These are phyloP conservation scores for Boletus sp. DNA, from an alignment of 1,284 basidiomycete species.

Conservation along the genomic window DNA sequence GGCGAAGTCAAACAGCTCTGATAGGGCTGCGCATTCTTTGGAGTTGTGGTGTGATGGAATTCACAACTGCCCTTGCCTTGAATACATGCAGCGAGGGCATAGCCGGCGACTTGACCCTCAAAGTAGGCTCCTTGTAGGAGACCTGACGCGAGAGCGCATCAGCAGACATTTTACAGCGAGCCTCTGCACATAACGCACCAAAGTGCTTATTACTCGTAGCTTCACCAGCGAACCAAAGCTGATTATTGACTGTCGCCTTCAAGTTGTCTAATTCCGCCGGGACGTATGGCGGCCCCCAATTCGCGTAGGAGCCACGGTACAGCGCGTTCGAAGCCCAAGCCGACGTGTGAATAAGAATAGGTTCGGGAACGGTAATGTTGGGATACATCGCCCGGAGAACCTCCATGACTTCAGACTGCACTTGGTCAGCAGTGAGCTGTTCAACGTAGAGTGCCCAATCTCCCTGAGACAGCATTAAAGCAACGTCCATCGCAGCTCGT, in stretches of 20 bases:
- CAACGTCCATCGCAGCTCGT: background rate
- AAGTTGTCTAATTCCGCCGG: slow-evolving; percentile 53
- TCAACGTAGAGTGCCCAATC: slow-evolving; percentile 60
- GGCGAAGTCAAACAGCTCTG: slow-evolving; percentile 7
- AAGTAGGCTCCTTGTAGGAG: slow-evolving; percentile 47
- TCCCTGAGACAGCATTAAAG: slow-evolving; percentile 36
- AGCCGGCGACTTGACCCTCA: slow-evolving; percentile 39
- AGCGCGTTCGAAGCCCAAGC: slow-evolving; percentile 55
- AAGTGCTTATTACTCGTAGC: slow-evolving; percentile 49
- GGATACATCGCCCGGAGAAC: slow-evolving; percentile 61
- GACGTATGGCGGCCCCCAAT: slow-evolving; percentile 60
- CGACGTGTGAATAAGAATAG: slow-evolving; percentile 52
- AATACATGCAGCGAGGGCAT: slow-evolving; percentile 39
- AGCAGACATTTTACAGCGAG: background rate
- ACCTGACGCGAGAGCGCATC: slow-evolving; percentile 23
- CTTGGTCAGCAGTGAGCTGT: slow-evolving; percentile 42
- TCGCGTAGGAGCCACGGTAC: slow-evolving; percentile 64
- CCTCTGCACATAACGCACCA: slow-evolving; percentile 35
- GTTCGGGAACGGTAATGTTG: slow-evolving; percentile 48
- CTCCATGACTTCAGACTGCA: slow-evolving; percentile 50
- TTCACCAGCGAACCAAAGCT: slow-evolving; percentile 64
- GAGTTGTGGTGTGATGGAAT: slow-evolving; percentile 24
- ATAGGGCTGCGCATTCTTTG: slow-evolving; percentile 28
- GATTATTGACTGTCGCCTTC: slow-evolving; percentile 48
- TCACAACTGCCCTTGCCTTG: slow-evolving; percentile 28